A percentile compares a stretch with the other conserved stretches of the same genome.
Conservation (phyloP, 805 yeast genomes). For the Jamesozyma gamospora region DNA sequence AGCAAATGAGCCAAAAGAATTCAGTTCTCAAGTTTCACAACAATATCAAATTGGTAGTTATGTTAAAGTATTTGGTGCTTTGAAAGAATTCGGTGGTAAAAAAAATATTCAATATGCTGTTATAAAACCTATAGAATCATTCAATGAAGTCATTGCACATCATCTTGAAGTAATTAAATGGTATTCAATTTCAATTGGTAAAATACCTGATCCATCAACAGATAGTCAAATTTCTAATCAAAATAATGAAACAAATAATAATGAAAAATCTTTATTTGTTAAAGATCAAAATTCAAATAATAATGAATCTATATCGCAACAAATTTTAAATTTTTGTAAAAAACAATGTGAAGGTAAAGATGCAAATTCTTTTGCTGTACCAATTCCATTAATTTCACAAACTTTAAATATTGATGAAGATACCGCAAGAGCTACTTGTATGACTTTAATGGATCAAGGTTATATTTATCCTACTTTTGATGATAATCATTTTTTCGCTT, state of each 20-base stretch:
- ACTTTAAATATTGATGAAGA: slow-evolving; percentile 41
- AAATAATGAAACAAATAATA: neutral
- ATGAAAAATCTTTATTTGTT: neutral
- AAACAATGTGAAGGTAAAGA: slow-evolving; percentile 37
- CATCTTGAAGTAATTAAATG: slow-evolving; percentile 51
- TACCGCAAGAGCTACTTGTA: slow-evolving; percentile 41
- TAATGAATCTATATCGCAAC: slow-evolving; percentile 32
- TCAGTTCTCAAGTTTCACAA: slow-evolving; percentile 28
- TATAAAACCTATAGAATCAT: slow-evolving; percentile 47
- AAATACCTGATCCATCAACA: slow-evolving; percentile 17
- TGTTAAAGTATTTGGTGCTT: slow-evolving; percentile 47
- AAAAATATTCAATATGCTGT: slow-evolving; percentile 56
- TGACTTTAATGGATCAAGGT: slow-evolving; percentile 54
- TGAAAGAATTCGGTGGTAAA: slow-evolving; percentile 52
- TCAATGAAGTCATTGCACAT: slow-evolving; percentile 61
- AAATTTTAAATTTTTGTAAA: slow-evolving; percentile 39
- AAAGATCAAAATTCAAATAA: slow-evolving; percentile 12
- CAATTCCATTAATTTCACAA: slow-evolving; percentile 50
- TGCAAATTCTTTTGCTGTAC: slow-evolving; percentile 64
- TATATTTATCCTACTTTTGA: slow-evolving; percentile 60
- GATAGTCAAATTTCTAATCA: neutral
- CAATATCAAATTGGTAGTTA: slow-evolving; percentile 42
- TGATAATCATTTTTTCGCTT: slow-evolving; percentile 50
- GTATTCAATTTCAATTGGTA: slow-evolving; percentile 49
- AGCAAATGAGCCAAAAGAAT: slow-evolving; percentile 9